Base-by-base conservation (phyloP, 176 grass and related monocot genomes). In the Leersia perrieri region DNA sequence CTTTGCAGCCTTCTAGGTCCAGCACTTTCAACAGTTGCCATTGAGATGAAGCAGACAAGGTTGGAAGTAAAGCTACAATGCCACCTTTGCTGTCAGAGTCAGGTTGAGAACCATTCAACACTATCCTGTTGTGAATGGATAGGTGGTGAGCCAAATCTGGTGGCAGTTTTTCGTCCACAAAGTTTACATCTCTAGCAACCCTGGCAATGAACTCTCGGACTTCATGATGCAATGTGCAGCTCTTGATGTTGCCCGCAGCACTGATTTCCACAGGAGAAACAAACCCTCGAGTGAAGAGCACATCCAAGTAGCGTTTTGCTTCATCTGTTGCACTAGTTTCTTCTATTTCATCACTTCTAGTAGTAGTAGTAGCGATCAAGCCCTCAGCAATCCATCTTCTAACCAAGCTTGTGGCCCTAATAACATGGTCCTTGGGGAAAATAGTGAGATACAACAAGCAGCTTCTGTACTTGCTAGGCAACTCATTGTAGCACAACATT, bases 1-100 rank as follows among this genome's bases (percentile, higher is more conserved):
- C 18, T 33, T 16, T 33, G 75, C 60, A 89, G 39, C 4, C 9
- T 39, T 83, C 40, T 11, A 88, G 82, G 29, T 84, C 86, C 15
- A 89, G 69, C 30, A 84, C 66, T 11, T 58, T 80, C 20, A 89
- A 27, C 3, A 42, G 9, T 7, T 40, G 3, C n/a, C 60, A 22
- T 15, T 40, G 31, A 26, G 27, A 31, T 3, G 69, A 73, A 5
- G 3, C 5, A 31, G 60, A 16, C 18, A 77, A 3, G 4, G n/a
- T 12, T 51, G n/a, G 7, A 61, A 57, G 44, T 18, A 60, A 3
- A n/a, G 23, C 1, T 9, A 38, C 33, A 7, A 83, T 68, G 0
- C 3, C 42, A 5, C 22, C 47, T 0, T 20, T 35, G n/a, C 5
- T 0, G 6, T 5, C 25, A 0, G 35, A 36, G 35, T 39, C 16